A percentile compares a stretch with the other conserved stretches of the same genome.
These are phyloP conservation scores for Talaromyces thailandensis DNA, from an alignment of 495 filamentous ascomycete species.

Conservation along the genomic window DNA sequence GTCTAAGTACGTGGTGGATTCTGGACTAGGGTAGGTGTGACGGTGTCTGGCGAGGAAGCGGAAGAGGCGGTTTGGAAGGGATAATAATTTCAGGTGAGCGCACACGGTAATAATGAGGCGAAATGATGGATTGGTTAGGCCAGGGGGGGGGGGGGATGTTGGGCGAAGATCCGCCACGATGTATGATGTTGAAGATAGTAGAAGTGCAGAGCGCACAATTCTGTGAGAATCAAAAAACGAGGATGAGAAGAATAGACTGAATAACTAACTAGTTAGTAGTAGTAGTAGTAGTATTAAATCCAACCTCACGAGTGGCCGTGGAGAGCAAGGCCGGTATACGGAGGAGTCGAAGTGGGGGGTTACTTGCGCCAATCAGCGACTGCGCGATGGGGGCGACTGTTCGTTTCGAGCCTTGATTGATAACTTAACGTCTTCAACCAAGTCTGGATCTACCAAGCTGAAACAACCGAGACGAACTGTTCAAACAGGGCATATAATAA, in stretches of 20 bases:
- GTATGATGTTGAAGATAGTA: background rate
- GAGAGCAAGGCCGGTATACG: background rate
- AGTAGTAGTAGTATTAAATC: no score
- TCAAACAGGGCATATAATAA: background rate
- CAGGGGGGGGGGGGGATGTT: no score
- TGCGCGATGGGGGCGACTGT: background rate
- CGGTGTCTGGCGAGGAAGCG: background rate
- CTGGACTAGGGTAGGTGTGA: background rate
- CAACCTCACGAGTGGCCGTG: background rate
- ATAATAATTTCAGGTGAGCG: background rate
- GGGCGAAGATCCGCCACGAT: background rate
- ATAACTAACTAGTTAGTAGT: no score
- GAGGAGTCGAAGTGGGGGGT: background rate
- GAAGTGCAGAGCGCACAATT: background rate
- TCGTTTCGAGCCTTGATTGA: background rate
- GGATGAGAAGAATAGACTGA: background rate
- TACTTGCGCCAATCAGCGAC: background rate
- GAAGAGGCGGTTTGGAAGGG: background rate
- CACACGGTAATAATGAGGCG: background rate
- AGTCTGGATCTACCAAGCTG: background rate
- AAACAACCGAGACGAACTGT: background rate
- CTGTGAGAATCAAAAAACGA: background rate
- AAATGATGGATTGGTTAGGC: background rate
- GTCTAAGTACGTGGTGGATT: background rate
- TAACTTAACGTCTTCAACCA: background rate